A percentile compares a stretch with the other conserved stretches of the same genome.
These are phyloP conservation scores for Arthrobotrys musiformis DNA, from an alignment of 2,329 filamentous ascomycete genomes.

Conservation along the genomic window DNA sequence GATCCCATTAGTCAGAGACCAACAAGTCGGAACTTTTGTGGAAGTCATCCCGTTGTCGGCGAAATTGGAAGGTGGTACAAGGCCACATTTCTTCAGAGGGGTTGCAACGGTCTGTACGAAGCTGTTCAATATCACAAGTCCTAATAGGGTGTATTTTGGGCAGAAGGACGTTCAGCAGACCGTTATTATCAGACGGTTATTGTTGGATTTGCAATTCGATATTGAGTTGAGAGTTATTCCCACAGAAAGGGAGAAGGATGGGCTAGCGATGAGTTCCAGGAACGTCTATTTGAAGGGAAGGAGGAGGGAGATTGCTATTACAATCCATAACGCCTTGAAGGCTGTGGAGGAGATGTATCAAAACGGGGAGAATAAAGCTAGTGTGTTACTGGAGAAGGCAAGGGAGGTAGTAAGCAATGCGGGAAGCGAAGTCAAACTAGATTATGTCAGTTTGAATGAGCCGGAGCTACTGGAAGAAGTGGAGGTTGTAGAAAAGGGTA, in stretches of 20 bases:
- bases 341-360: slow-evolving; percentile 76
- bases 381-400: slow-evolving; percentile 74
- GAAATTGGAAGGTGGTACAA: slow-evolving; percentile 82
- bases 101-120: slow-evolving; percentile 98
- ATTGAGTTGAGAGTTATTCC: slow-evolving; percentile 77
- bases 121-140: slow-evolving; percentile 82
- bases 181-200: slow-evolving; percentile 85
- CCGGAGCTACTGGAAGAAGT: slow-evolving; percentile 84
- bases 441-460: slow-evolving; percentile 92
- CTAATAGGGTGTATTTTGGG: slow-evolving; percentile 87
- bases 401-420: slow-evolving; percentile 69
- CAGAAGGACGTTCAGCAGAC: slow-evolving; percentile 99
- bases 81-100: slow-evolving; percentile 95
- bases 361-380: slow-evolving; percentile 65
- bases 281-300: slow-evolving; percentile 90
- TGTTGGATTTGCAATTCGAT: slow-evolving; percentile 85
- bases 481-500: slow-evolving; percentile 73
- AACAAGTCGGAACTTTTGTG: slow-evolving; percentile 85
- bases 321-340: slow-evolving; percentile 75
- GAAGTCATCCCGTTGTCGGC: slow-evolving; percentile 85
- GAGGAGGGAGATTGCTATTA: slow-evolving; percentile 76
- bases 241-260: slow-evolving; percentile 81
- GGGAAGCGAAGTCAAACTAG: slow-evolving; percentile 77
- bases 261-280: slow-evolving; percentile 87
- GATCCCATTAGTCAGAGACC: slow-evolving; percentile 69